Evolutionary conservation across 2,329 filamentous ascomycete species (phyloP), one percentile per base, ranked within the genome.

Genomic region (Graphium sp.): DNA sequence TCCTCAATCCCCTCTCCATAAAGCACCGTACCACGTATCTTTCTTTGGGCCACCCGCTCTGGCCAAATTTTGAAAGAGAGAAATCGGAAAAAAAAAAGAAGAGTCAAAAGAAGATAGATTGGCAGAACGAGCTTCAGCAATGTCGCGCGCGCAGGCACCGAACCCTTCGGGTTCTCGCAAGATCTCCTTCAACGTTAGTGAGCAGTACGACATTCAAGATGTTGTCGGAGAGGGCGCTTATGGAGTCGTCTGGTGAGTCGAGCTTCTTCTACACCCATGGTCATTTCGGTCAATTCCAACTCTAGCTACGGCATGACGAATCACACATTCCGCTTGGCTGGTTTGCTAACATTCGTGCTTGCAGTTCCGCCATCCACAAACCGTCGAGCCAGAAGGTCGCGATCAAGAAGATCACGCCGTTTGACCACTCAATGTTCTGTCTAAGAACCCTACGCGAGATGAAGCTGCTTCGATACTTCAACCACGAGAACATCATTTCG

Each of bases 401-500:
- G 35, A 98, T 98, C 66, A 98, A 98, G 68, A 98, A 98, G 70
- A 98, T 98, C 46, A 95, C 85, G 1, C 89, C 89, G 5, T 98
- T 98, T 55, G 89, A 98, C 48, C 89, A 95, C 53, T 93, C 84
- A 50, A 94, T 94, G 85, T 94, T 94, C 66, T 94, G 87, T 53
- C 61, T 98, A 45, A 70, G 89, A 52, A 98, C 89, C 2, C 64
- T 98, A 40, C 84, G 89, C 54, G 89, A 98, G 60, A 98, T 98
- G 89, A 98, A 98, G 70, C 67, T 98, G 33, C 62, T 98, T 46
- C 73, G 89, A 45, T 95, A 98, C 59, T 98, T 98, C 65, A 98
- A 95, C 60, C 89, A 98, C 52, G 89, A 98, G 59, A 98, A 98
- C 58, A 95, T 98, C 60, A 98, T 98, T 50, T 95, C 85, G 29